phyloP scores from a whole-genome alignment of 352 stramenopile species.

The Peronospora farinosa region DNA sequence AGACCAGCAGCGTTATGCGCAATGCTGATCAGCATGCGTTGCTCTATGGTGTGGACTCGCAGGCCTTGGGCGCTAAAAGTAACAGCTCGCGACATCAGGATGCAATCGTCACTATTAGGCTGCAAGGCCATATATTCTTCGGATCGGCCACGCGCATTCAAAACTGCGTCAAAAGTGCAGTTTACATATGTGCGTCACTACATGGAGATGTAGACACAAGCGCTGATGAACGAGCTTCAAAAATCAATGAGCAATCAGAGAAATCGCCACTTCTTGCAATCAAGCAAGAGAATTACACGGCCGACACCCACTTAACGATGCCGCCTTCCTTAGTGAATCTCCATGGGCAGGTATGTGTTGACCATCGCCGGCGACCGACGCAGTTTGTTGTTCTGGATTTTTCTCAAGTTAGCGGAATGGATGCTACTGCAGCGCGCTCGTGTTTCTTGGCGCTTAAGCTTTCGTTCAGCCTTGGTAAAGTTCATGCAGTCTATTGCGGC shows the following conservation, averaged over 20 bases:
- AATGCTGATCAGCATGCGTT: constrained; percentile 57
- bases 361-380: constrained; percentile 31
- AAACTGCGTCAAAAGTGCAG: constrained; percentile 56
- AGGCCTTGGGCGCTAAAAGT: constrained; percentile 7
- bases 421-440: constrained; percentile 64
- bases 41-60: constrained; percentile 29
- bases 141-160: constrained; percentile 63
- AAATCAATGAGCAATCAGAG: constrained; percentile 3
- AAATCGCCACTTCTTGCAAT: constrained; percentile 11
- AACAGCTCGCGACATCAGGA: constrained; percentile 31
- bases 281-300: constrained; percentile 14
- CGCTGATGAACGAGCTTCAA: not conserved
- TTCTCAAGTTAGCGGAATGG: constrained; percentile 65
- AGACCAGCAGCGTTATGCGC: constrained; percentile 59
- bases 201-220: not conserved
- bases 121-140: constrained; percentile 78
- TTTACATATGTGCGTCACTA: constrained; percentile 34
- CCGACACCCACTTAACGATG: constrained; percentile 11
- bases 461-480: constrained; percentile 40
- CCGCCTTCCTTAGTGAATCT: constrained; percentile 35
- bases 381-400: constrained; percentile 78
- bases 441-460: constrained; percentile 69
- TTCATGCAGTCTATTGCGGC: constrained; percentile 61
- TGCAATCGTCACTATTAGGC: constrained; percentile 55
- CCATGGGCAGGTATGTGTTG: constrained; percentile 31